These are phyloP conservation scores for Mycosarcoma mackinlayi DNA, from an alignment of 1,284 basidiomycete genomes.

Conservation along the genomic window DNA sequence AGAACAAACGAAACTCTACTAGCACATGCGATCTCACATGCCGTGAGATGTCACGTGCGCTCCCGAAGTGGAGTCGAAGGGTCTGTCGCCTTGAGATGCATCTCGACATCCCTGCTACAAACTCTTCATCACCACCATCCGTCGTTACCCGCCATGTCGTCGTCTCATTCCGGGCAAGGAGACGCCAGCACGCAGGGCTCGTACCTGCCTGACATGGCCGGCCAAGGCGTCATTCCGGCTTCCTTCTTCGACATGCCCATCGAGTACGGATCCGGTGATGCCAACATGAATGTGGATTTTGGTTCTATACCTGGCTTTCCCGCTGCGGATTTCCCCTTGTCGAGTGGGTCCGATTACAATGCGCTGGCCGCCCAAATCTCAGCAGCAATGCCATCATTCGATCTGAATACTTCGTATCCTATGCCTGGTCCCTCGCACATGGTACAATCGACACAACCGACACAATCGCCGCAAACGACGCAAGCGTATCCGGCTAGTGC, in stretches of 20 bases:
- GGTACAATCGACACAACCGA: too few species aligned
- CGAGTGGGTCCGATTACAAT: conserved; percentile 26
- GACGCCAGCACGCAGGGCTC: conserved; percentile 10
- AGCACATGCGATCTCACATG: not conserved
- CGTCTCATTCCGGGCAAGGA: conserved; percentile 13
- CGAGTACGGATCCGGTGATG: conserved; percentile 19
- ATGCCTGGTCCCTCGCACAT: not conserved
- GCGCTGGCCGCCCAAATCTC: conserved; percentile 30
- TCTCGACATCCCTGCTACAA: not conserved
- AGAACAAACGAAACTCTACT: not conserved
- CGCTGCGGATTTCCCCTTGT: conserved; percentile 5
- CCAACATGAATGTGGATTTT: conserved; percentile 21
- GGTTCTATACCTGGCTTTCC: conserved; percentile 23
- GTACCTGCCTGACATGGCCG: conserved; percentile 5
- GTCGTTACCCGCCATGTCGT: conserved; percentile 13
- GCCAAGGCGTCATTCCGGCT: conserved; percentile 33
- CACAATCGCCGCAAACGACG: too few species aligned
- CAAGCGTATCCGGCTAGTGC: conserved; percentile 2
- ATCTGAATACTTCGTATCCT: conserved; percentile 1
- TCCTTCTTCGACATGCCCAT: conserved; percentile 50
- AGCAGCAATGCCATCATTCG: conserved; percentile 16
- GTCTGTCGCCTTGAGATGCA: not conserved
- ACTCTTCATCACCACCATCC: not conserved
- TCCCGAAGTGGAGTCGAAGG: conserved; percentile 11
- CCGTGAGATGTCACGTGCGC: not conserved